Evolutionary conservation across 495 filamentous ascomycete species (phyloP), one percentile per base, ranked within the genome.

Genomic region (Cercophora scortea): DNA sequence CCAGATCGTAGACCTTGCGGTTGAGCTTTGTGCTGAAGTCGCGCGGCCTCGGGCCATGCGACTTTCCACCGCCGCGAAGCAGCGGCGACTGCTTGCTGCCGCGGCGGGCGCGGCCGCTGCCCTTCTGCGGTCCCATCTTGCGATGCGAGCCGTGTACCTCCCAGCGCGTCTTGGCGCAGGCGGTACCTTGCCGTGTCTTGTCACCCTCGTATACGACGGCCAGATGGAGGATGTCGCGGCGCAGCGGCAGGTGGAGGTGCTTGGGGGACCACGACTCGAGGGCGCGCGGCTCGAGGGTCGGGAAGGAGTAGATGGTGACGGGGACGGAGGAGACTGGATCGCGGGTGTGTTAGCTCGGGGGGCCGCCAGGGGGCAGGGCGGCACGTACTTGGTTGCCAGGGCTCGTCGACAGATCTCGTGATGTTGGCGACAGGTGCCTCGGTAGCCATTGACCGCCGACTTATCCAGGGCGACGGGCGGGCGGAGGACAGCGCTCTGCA

Each of bases 121-220:
- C 93, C 69, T 98, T 98, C 68, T 98, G 93, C 15, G 80, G 79
- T 15, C 77, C 67, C 17, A 96, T 65, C 69, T 98, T 98, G 39
- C 76, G 67, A 61, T 82, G 76, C 49, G 84, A 88, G 47, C 92
- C 93, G 59, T 84, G 82, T 4, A 99, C 85, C 49, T 97, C 91
- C 55, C 63, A 78, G 49, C 94, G 84, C 65, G 81, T 92, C 69
- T 95, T 95, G 16, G 88, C 83, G 53, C 73, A 87, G 6, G 90
- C 93, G 0, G 89, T 91, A 52, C 94, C 93, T 64, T 89, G 84
- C 19, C 93, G 86, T 50, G 89, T 85, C 45, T 71, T 79, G 75
- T 96, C 90, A 61, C 89, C 93, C 72, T 98, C 93, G 79, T 86
- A 97, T 53, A 96, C 65, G 16, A 97, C 79, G 53, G 94, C 93